Evolutionary conservation across 805 yeast species (phyloP).

Genomic region (Trichomonascus vanleenenianus): DNA sequence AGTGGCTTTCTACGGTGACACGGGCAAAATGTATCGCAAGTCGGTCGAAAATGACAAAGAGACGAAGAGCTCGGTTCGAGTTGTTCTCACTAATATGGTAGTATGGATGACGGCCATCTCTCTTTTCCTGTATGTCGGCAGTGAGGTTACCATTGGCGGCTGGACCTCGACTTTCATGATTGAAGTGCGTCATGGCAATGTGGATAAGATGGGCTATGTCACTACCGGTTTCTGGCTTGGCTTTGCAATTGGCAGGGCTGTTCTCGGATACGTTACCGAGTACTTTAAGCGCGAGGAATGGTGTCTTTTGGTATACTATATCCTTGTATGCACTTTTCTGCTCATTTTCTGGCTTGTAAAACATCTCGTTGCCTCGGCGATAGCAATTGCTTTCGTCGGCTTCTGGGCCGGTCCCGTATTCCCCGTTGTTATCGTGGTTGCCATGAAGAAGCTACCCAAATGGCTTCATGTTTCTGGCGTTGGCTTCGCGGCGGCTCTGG

Average conservation of each 20-base stretch:
- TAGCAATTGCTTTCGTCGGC: conserved; percentile 45
- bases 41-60: conserved; percentile 3
- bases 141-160: conserved; percentile 61
- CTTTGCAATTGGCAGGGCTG: conserved; percentile 53
- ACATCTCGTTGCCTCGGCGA: conserved; percentile 37
- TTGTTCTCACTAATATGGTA: conserved; percentile 7
- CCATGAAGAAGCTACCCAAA: conserved; percentile 55
- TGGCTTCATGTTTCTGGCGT: conserved; percentile 57
- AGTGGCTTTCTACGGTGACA: conserved; percentile 34
- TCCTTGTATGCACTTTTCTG: conserved; percentile 33
- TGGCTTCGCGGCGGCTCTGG: conserved; percentile 69
- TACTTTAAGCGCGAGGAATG: conserved; percentile 14
- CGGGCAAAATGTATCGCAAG: conserved; percentile 10
- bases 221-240: conserved; percentile 72
- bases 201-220: conserved; percentile 47
- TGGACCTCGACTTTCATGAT: conserved; percentile 62
- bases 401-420: conserved; percentile 61
- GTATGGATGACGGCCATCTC: conserved; percentile 43
- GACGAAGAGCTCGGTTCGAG: neutral
- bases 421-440: conserved; percentile 63
- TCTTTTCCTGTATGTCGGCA: conserved; percentile 58
- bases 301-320: conserved; percentile 23
- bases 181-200: conserved; percentile 44
- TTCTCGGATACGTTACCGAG: conserved; percentile 35
- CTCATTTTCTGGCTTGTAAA: conserved; percentile 44